Conservation (phyloP, 2,329 filamentous ascomycete genomes). For the Xylaria sp. region DNA sequence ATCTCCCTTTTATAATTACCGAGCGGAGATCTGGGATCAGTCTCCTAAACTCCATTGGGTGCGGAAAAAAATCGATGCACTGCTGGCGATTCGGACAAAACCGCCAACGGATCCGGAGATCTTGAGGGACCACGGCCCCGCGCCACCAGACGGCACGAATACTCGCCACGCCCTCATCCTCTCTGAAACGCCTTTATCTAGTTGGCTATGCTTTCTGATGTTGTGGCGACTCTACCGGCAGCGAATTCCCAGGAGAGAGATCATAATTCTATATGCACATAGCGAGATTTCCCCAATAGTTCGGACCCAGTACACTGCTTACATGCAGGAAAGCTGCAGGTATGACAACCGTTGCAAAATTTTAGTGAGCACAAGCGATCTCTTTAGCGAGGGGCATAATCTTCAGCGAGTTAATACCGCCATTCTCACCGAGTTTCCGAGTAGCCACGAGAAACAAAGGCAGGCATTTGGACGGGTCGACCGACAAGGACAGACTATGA, state of each 20-base stretch:
- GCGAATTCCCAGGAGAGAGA: neutral
- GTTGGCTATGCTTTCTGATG: neutral
- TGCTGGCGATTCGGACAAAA: no score
- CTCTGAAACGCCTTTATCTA: neutral
- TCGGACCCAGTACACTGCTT: neutral
- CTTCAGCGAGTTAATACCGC: neutral
- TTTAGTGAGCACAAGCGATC: neutral
- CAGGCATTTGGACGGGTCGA: neutral
- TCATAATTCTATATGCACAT: neutral
- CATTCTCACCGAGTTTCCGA: neutral
- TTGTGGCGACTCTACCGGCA: neutral
- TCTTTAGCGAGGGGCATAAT: neutral
- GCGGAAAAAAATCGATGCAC: neutral
- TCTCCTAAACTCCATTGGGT: neutral
- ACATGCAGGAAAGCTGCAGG: neutral
- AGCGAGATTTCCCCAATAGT: neutral
- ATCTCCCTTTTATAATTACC: neutral
- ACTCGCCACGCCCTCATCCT: neutral
- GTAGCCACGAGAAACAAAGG: neutral
- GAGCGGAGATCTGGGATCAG: neutral
- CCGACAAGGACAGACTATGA: neutral
- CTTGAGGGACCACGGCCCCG: neutral
- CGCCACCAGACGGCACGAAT: neutral
- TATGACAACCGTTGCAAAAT: neutral
- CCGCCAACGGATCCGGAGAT: no score